Conservation (phyloP, 257 asterid species). For the Gentiana dahurica region DNA sequence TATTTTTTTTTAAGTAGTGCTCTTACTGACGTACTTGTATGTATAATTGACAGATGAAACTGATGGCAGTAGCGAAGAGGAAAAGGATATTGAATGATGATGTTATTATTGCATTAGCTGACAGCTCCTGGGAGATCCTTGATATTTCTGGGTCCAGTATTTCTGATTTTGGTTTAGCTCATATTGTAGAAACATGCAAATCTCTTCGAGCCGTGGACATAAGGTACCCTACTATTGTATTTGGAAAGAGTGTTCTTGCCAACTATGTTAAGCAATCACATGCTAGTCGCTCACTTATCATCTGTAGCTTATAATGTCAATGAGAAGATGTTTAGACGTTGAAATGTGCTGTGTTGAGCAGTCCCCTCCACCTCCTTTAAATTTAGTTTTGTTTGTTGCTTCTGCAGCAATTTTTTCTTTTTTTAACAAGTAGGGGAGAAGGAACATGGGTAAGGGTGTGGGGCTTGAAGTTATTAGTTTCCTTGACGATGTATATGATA, state of each 20-base stretch:
- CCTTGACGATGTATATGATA: too few relatives aligned
- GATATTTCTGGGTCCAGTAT: conserved; percentile 77
- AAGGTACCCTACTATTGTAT: conserved; percentile 36
- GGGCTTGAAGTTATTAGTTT: too few relatives aligned
- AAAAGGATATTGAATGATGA: conserved; percentile 66
- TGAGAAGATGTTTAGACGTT: too few relatives aligned
- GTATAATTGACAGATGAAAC: conserved; percentile 36
- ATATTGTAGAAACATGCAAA: conserved; percentile 38
- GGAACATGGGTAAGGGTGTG: too few relatives aligned
- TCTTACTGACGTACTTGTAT: neutral
- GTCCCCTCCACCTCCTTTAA: too few relatives aligned
- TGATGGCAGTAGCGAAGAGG: conserved; percentile 85
- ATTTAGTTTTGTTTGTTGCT: too few relatives aligned
- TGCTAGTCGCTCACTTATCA: neutral
- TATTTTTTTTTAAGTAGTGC: too few relatives aligned
- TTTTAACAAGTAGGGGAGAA: too few relatives aligned
- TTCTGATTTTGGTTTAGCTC: conserved; percentile 63
- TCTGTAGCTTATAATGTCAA: too few relatives aligned
- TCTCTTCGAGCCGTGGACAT: conserved; percentile 65
- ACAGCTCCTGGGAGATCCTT: conserved; percentile 66
- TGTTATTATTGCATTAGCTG: conserved; percentile 56
- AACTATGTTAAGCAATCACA: neutral
- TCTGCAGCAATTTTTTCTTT: too few relatives aligned
- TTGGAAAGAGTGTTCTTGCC: neutral
- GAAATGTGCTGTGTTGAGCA: too few relatives aligned